Evolutionary conservation across 2,329 filamentous ascomycete species (phyloP).

Genomic region (Pseudogymnoascus sp.): DNA sequence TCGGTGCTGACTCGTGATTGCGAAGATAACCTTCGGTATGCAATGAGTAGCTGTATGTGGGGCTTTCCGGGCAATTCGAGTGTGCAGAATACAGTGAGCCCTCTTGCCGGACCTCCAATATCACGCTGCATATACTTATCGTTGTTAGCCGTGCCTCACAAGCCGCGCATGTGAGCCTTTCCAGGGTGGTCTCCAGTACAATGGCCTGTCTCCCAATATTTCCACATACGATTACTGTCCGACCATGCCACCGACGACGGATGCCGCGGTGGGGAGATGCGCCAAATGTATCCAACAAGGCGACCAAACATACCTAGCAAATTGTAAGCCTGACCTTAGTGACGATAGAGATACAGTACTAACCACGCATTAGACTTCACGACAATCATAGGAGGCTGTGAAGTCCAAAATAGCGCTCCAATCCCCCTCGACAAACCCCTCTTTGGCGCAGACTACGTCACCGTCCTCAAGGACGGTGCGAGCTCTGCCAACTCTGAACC

Average conservation of each 20-base stretch:
- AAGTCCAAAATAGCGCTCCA: neutral
- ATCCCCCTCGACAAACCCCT: neutral
- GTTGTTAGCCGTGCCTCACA: constrained; percentile 8
- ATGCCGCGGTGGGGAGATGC: neutral
- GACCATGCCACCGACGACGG: constrained; percentile 28
- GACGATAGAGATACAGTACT: neutral
- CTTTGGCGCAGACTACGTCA: neutral
- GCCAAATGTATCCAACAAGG: constrained; percentile 34
- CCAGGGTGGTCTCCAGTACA: constrained; percentile 38
- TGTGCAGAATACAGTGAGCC: constrained; percentile 42
- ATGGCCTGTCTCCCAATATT: constrained; percentile 39
- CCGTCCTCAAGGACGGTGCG: neutral
- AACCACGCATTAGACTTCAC: neutral
- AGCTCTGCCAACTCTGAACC: neutral
- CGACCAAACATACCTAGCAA: constrained; percentile 22
- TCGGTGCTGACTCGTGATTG: neutral
- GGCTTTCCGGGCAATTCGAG: constrained; percentile 37
- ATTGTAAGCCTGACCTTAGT: neutral
- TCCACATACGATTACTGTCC: constrained; percentile 48
- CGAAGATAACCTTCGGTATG: constrained; percentile 51
- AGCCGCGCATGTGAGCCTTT: constrained; percentile 48
- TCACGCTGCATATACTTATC: neutral
- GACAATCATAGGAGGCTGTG: neutral
- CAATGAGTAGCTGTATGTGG: constrained; percentile 48
- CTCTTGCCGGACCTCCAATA: neutral